These are phyloP conservation scores for Rhodotorula mucilaginosa DNA, from an alignment of 1,284 basidiomycete species.

Conservation along the genomic window DNA sequence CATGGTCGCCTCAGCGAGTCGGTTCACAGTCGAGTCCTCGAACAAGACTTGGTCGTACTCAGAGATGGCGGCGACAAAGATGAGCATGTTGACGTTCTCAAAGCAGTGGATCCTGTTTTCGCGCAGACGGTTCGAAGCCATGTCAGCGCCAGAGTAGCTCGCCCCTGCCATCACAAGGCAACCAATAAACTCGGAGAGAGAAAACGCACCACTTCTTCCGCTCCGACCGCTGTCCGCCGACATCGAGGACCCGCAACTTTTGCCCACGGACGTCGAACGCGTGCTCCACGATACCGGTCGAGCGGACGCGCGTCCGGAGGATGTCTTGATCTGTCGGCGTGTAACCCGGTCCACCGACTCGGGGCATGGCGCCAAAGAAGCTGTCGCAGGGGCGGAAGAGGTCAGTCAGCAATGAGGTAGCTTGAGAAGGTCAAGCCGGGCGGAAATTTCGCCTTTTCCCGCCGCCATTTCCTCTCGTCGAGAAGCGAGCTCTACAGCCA, in stretches of 20 bases:
- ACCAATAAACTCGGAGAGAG: background rate
- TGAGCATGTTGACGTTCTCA: slow-evolving; percentile 37
- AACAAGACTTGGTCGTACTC: slow-evolving; percentile 33
- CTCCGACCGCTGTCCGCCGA: slow-evolving; percentile 38
- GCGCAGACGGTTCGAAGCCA: background rate
- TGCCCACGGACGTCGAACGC: slow-evolving; percentile 17
- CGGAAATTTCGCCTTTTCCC: background rate
- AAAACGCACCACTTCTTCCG: slow-evolving; percentile 35
- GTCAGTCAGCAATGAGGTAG: background rate
- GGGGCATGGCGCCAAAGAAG: slow-evolving; percentile 48
- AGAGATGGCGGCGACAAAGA: slow-evolving; percentile 38
- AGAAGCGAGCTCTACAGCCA: background rate
- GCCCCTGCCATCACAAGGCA: no score
- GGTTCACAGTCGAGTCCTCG: slow-evolving; percentile 30
- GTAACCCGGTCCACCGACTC: slow-evolving; percentile 47
- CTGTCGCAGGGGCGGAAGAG: slow-evolving; percentile 12
- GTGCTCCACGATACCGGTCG: slow-evolving; percentile 35
- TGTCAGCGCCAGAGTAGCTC: background rate
- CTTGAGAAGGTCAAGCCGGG: background rate
- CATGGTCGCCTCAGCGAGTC: slow-evolving; percentile 30
- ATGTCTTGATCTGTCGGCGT: slow-evolving; percentile 49
- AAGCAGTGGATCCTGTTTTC: slow-evolving; percentile 33
- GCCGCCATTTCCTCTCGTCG: no score
- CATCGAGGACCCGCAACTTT: slow-evolving; percentile 32
- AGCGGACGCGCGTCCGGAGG: slow-evolving; percentile 47